A percentile compares a stretch with the other conserved stretches of the same genome.
phyloP scores from a whole-genome alignment of 768 basidiomycete genomes.

The Lentinula lateritia region DNA sequence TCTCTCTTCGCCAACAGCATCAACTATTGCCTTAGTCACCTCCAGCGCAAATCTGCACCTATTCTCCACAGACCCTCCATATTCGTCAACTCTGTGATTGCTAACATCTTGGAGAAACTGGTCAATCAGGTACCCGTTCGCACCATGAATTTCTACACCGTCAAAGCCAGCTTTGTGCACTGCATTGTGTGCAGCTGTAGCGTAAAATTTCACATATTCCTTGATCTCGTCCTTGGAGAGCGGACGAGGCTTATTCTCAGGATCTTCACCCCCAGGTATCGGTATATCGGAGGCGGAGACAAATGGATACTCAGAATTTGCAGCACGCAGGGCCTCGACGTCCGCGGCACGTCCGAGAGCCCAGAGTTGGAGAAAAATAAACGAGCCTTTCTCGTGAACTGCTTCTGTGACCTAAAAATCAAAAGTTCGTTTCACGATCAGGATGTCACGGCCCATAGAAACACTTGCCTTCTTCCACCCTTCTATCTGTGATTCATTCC shows the following conservation, averaged over 20 bases:
- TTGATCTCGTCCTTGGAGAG: conserved; percentile 43
- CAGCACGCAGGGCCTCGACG: conserved; percentile 25
- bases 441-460: conserved; percentile 34
- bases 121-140: conserved; percentile 47
- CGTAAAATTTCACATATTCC: conserved; percentile 46
- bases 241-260: conserved; percentile 25
- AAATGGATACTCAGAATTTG: conserved; percentile 22
- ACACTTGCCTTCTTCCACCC: background rate
- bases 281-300: conserved; percentile 21
- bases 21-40: conserved; percentile 43
- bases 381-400: conserved; percentile 49
- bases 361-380: conserved; percentile 43
- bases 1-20: conserved; percentile 48
- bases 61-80: conserved; percentile 63
- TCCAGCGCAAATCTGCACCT: conserved; percentile 53
- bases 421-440: conserved; percentile 39
- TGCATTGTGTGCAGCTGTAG: conserved; percentile 49
- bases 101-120: conserved; percentile 57
- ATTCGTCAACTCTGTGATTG: conserved; percentile 58
- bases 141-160: conserved; percentile 46
- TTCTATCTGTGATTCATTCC: conserved; percentile 31
- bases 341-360: conserved; percentile 41
- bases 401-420: conserved; percentile 48
- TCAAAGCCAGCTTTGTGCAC: conserved; percentile 61
- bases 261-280: conserved; percentile 6